A percentile compares a stretch with the other conserved stretches of the same genome.
Evolutionary conservation across 2,329 filamentous ascomycete genomes (phyloP).

Genomic region (Xylaria sp.): DNA sequence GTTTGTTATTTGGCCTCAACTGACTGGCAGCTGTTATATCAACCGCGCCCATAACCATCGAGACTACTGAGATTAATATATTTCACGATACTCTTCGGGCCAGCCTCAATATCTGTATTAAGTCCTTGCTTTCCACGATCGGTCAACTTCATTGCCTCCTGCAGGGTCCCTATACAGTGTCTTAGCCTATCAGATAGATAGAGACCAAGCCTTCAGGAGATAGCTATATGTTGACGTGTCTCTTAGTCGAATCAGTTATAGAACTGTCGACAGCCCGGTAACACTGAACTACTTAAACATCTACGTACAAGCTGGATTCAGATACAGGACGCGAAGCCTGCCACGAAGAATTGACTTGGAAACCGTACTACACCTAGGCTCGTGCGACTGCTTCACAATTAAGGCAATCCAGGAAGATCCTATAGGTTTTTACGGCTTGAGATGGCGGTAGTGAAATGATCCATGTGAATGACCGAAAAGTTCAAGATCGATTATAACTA

Average conservation of each 20-base stretch:
- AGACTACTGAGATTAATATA: neutral
- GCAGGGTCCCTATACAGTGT: conserved; percentile 5
- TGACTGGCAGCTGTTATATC: neutral
- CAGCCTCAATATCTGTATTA: neutral
- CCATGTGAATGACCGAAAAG: neutral
- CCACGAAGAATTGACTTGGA: too few species aligned
- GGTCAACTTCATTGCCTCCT: neutral
- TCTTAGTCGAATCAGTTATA: neutral
- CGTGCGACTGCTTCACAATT: too few species aligned
- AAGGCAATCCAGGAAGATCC: neutral
- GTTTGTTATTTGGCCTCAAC: too few species aligned
- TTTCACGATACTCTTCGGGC: neutral
- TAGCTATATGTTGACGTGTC: conserved; percentile 1
- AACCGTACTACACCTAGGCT: neutral
- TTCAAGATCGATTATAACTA: too few species aligned
- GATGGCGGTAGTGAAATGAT: neutral
- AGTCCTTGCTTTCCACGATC: neutral
- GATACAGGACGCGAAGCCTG: neutral
- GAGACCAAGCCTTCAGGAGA: neutral
- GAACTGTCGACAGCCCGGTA: neutral
- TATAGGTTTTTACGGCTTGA: neutral
- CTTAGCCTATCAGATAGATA: neutral
- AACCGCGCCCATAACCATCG: neutral
- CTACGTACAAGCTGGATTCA: neutral
- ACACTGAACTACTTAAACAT: neutral